phyloP scores from a whole-genome alignment of 2,329 filamentous ascomycete genomes.

The Cytospora chrysosperma region DNA sequence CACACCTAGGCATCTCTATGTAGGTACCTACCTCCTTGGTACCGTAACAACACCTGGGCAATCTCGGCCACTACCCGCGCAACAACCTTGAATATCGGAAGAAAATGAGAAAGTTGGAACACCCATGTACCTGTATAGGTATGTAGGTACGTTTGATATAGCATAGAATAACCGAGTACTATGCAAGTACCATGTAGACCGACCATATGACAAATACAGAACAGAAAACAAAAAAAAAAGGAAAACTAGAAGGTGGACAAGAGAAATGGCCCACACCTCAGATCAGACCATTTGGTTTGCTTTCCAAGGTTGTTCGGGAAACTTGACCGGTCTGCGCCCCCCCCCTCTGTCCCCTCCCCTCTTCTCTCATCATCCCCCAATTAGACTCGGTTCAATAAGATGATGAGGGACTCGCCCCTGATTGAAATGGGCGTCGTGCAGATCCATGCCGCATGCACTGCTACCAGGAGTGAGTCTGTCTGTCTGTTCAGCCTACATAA shows the following conservation, averaged over 20 bases:
- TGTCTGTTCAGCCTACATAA: too few relatives aligned
- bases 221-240: neutral
- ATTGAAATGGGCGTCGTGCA: slow-evolving; percentile 5
- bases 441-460: slow-evolving; percentile 1
- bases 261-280: neutral
- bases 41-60: neutral
- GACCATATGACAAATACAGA: neutral
- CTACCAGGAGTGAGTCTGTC: too few relatives aligned
- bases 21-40: too few relatives aligned
- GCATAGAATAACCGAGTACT: too few relatives aligned
- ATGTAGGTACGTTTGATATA: too few relatives aligned
- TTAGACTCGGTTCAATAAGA: neutral
- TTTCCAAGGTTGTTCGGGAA: neutral
- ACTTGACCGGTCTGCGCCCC: slow-evolving; percentile 3
- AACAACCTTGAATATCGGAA: neutral
- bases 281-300: neutral
- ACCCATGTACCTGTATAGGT: too few relatives aligned
- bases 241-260: neutral
- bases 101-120: too few relatives aligned
- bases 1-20: too few relatives aligned
- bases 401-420: neutral
- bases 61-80: neutral
- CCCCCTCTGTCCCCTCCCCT: neutral
- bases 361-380: neutral
- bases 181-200: too few relatives aligned